Base-by-base conservation (phyloP, 306 rosid genomes). In the Fragaria nilgerrensis region DNA sequence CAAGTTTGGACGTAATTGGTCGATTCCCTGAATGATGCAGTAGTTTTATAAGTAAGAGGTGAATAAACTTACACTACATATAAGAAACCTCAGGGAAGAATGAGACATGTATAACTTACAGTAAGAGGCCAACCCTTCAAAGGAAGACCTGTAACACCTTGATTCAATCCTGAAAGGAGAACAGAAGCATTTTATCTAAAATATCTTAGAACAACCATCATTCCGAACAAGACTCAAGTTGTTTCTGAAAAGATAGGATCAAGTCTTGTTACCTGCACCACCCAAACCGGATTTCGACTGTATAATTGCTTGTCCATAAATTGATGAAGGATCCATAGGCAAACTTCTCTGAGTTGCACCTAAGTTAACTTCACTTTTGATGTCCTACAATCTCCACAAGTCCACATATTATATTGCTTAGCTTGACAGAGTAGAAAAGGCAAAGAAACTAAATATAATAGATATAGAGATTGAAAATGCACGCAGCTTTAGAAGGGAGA, bases 61-160 rank as follows among this genome's bases (percentile, higher is more conserved):
- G 74, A 27, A 62, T 70, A 59, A 29, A 56, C 75, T 27, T 62
- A 37, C 44, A 48, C 32, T 14, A 9, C 11, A 70, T 9, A 69
- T 20, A 37, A 61, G 23, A 58, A 43, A 41, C 58, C 53, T 53
- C 45, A 77, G 45, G 59, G 68, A 65, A 68, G 2, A 50, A 78
- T 68, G 72, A 52, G 55, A 75, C 66, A 64, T 1, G 59, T 47
- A 80, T 43, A 78, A 87, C 97, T 87, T 84, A 93, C 98, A 23
- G 98, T 89, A 74, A 93, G 81, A 79, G 98, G 98, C 98, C 98
- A 93, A 77, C 98, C 98, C 86, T 91, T 93, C 88, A 93, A 72
- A 70, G 98, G 95, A 73, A 93, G 90, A 65, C 90, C 84, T 72
- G 93, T 84, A 77, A 89, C 92, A 64, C 97, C 98, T 19, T 90